Base-by-base conservation (phyloP, 306 rosid species). In the Prinsepia uniflora region DNA sequence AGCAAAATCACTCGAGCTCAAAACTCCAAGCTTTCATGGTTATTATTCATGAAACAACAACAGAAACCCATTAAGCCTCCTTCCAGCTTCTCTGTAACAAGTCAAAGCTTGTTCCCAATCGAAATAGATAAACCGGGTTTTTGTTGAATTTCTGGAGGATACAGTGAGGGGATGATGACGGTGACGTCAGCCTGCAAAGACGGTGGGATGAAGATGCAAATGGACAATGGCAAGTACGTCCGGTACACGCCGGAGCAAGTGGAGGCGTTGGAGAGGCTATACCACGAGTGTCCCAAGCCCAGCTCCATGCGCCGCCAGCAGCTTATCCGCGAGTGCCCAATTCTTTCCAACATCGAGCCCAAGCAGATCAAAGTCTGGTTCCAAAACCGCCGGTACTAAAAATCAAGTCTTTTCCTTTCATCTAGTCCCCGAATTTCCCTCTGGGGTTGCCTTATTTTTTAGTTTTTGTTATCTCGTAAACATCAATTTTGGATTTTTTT, bases 291-390 rank as follows among this genome's bases (percentile, higher is more conserved):
- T 75, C 99, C 99, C 5, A 94, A 94, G 75, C 99, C 99, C 41
- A 94, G 88, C 58, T 94, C 99, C 74, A 80, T 94, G 18, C 97
- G 99, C 54, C 97, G 99, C 75, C 99, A 90, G 50, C 99, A 94
- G 73, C 92, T 94, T 45, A 91, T 94, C 46, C 83, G 99, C 65
- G 99, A 94, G 55, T 94, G 99, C 53, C 95, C 99, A 43, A 94
- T 94, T 79, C 99, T 94, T 76, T 91, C 96, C 72, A 78, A 94
- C 76, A 94, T 94, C 72, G 99, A 94, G 72, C 92, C 97, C 8
- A 94, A 91, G 67, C 99, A 94, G 96, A 87, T 94, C 96, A 94
- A 94, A 74, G 99, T 94, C 76, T 94, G 99, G 99, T 94, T 94
- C 72, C 99, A 94, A 67, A 94, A 94, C 71, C 81, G 99, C 70